These are phyloP conservation scores for Camptophora hylomeconis DNA, from an alignment of 2,329 filamentous ascomycete genomes.

Conservation along the genomic window DNA sequence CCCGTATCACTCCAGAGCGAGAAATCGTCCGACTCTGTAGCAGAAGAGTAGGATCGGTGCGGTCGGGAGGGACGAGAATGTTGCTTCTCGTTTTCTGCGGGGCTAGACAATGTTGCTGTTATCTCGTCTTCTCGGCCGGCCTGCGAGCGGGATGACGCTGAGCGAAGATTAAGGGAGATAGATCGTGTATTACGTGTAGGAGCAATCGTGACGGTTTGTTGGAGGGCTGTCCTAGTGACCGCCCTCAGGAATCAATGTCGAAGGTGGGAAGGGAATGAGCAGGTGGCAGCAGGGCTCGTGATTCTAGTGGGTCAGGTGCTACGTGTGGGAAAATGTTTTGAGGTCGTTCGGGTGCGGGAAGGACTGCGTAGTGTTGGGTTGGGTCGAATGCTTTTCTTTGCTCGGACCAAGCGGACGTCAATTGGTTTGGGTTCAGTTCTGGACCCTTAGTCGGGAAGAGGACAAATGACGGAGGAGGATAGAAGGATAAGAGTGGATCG, in stretches of 20 bases:
- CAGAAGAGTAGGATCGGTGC: constrained; percentile 37
- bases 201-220: constrained; percentile 84
- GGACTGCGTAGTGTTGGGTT: neutral
- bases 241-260: constrained; percentile 40
- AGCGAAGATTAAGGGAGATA: constrained; percentile 82
- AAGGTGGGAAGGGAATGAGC: constrained; percentile 6
- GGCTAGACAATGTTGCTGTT: constrained; percentile 25
- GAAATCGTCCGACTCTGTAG: constrained; percentile 49
- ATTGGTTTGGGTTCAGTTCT: constrained; percentile 1
- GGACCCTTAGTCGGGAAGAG: neutral
- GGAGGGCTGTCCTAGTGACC: constrained; percentile 65
- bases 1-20: constrained; percentile 89
- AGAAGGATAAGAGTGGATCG: neutral
- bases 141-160: constrained; percentile 36
- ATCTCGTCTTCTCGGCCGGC: constrained; percentile 24
- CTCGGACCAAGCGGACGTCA: constrained; percentile 1
- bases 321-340: constrained; percentile 1
- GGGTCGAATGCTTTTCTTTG: constrained; percentile 4
- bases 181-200: constrained; percentile 49
- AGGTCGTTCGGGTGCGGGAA: constrained; percentile 1
- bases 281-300: constrained; percentile 5
- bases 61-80: constrained; percentile 30
- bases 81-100: constrained; percentile 34
- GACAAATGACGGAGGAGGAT: neutral
- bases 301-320: constrained; percentile 7